Evolutionary conservation across 2,329 filamentous ascomycete genomes (phyloP), one percentile per base, ranked within the genome.

Genomic region (Setomelanomma holmii): DNA sequence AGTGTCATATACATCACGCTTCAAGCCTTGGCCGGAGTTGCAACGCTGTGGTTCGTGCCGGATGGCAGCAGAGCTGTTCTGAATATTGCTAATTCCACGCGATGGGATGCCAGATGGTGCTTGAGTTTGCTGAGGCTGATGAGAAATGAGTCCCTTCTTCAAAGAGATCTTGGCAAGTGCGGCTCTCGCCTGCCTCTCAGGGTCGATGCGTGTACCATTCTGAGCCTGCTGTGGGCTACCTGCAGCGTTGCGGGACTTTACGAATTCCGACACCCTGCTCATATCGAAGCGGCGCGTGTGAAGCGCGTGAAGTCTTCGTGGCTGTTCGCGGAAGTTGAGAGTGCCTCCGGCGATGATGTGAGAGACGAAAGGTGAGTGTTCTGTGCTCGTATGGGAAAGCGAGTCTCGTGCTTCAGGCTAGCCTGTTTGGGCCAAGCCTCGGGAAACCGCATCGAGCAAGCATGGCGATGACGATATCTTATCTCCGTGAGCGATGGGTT

Each of bases 1-100:
- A 51, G 75, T 77, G 42, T 70, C 75, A 41, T 69, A 76, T 0
- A 36, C 43, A 54, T 71, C 66, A 50, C 51, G 53, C 43, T 58
- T 61, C 17, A 52, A 33, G 22, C 40, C 38, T n/a, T 41, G 52
- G 45, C 50, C 56, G 40, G 53, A 45, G 0, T 51, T 55, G 45
- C 53, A 56, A 24, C 46, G 57, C 24, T 56, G 61, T 7, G 44
- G 49, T 21, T 57, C 50, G 27, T 56, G 61, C 47, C 64, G 58
- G 8, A 58, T 16, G 4, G 43, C 16, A 33, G 53, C 51, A 21
- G 57, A 48, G 21, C 42, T 60, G 14, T 60, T 60, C 16, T 63
- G 57, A 7, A 41, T 27, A 11, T 57, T 46, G 14, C 40, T 48
- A n/a, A 53, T 33, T 14, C 56, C 53, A 23, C 56, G 60, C 22